These are phyloP conservation scores for Bathelium albidoporum DNA, from an alignment of 495 filamentous ascomycete genomes.

Conservation along the genomic window DNA sequence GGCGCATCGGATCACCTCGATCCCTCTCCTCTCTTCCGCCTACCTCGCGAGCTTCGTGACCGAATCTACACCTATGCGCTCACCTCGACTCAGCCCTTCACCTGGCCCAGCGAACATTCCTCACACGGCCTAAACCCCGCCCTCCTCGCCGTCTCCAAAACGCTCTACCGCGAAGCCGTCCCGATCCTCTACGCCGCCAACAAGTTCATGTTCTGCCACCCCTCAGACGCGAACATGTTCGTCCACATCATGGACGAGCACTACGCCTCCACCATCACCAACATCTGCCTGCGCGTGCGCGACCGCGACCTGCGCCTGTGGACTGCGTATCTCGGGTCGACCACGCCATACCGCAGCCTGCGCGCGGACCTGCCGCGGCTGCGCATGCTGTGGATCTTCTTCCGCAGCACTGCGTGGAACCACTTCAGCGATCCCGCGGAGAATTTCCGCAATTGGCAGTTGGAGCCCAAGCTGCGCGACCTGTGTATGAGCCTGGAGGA, in stretches of 20 bases:
- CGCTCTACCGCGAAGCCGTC: constrained; percentile 10
- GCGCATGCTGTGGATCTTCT: constrained; percentile 25
- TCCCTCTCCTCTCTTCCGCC: constrained; percentile 24
- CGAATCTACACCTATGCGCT: constrained; percentile 29
- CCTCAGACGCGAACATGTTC: constrained; percentile 33
- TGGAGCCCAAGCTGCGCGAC: constrained; percentile 16
- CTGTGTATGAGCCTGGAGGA: background rate
- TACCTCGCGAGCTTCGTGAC: constrained; percentile 32
- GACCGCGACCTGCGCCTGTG: constrained; percentile 28
- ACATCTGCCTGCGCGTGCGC: constrained; percentile 25
- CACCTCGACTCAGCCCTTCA: constrained; percentile 19
- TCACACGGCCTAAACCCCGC: constrained; percentile 12
- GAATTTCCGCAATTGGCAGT: constrained; percentile 14
- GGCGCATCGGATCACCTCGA: constrained; percentile 6
- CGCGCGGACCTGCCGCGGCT: constrained; percentile 26
- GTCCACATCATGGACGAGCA: constrained; percentile 18
- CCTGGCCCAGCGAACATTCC: constrained; percentile 14
- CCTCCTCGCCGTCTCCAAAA: constrained; percentile 15
- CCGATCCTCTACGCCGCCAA: constrained; percentile 16
- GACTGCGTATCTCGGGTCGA: constrained; percentile 28
- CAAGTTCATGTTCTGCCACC: constrained; percentile 10
- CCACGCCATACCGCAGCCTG: constrained; percentile 20
- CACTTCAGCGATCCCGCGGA: constrained; percentile 6
- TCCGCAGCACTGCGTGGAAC: constrained; percentile 19
- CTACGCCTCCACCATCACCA: constrained; percentile 17